A percentile compares a stretch with the other conserved stretches of the same genome.
phyloP scores from a whole-genome alignment of 2,329 filamentous ascomycete genomes.

The Seiridium cupressi region DNA sequence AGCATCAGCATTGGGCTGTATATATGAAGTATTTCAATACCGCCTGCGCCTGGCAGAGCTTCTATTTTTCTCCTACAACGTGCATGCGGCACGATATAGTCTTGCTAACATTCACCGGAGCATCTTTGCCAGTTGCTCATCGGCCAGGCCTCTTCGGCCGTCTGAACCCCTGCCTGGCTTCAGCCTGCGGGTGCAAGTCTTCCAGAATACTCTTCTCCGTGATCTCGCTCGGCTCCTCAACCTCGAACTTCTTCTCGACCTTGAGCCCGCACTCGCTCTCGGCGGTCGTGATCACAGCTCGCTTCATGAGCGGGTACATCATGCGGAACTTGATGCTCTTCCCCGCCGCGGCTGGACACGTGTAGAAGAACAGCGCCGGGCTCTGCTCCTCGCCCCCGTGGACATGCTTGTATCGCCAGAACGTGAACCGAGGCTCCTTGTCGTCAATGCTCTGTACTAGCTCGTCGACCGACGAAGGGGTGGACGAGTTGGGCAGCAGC shows the following conservation, averaged over 20 bases:
- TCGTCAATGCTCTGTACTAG: slow-evolving; percentile 61
- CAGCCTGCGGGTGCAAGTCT: slow-evolving; percentile 67
- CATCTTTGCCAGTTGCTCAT: slow-evolving; percentile 24
- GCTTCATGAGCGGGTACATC: slow-evolving; percentile 75
- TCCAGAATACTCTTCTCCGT: slow-evolving; percentile 62
- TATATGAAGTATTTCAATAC: background rate
- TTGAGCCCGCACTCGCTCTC: slow-evolving; percentile 63
- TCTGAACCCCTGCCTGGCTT: slow-evolving; percentile 68
- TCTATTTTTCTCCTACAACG: background rate
- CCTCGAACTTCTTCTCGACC: slow-evolving; percentile 69
- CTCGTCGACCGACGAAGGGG: slow-evolving; percentile 53
- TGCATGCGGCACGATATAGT: background rate
- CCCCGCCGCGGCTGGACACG: slow-evolving; percentile 65
- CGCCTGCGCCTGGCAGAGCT: background rate
- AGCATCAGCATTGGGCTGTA: background rate
- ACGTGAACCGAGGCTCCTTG: slow-evolving; percentile 73
- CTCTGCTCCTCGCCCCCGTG: slow-evolving; percentile 49
- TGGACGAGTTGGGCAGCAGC: slow-evolving; percentile 52
- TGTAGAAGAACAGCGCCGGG: slow-evolving; percentile 78
- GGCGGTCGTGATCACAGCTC: slow-evolving; percentile 64
- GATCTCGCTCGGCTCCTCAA: slow-evolving; percentile 68
- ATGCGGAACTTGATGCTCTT: slow-evolving; percentile 80
- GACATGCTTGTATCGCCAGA: slow-evolving; percentile 67
- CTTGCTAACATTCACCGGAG: background rate
- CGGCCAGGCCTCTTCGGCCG: slow-evolving; percentile 78